Base-by-base conservation (phyloP, 2,329 filamentous ascomycete genomes). In the Epichloe aotearoae region DNA sequence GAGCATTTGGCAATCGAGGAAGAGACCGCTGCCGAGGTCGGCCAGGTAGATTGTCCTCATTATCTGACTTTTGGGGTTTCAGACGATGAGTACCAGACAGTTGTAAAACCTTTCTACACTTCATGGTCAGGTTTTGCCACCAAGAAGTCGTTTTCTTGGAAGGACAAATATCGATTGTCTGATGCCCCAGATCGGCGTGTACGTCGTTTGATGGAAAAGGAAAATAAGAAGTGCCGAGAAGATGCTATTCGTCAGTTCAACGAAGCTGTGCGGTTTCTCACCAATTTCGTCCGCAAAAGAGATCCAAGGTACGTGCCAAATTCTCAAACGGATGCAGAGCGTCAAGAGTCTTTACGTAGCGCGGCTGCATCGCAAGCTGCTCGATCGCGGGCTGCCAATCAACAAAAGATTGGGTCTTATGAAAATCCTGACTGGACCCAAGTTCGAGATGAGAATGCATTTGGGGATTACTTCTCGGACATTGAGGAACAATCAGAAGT, bases 121-220 rank as follows among this genome's bases (percentile, higher is more conserved):
- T 71, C 71, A 1, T 98, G 93, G 93, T 73, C 77, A 40, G 79
- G 79, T 34, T 98, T 97, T 66, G 76, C 83, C 1, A 97, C 93
- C 0, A 77, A 72, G 42, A 97, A 97, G 64, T 81, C 79, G 0
- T 98, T 95, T 64, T 75, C 85, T 1, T 98, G 93, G 91, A 86
- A 84, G 63, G 90, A 98, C 63, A 77, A 80, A 54, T 93, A 94
- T 67, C 78, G 85, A 47, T 75, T 89, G 19, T 84, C 85, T 0
- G 89, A 96, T 59, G 91, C 89, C 1, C 88, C 89, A 1, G 91
- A 98, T 67, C 82, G 93, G 47, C 80, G 84, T 38, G 75, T 88
- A 15, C 82, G 91, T 48, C 80, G 93, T 34, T 61, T 88, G 39
- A 95, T 97, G 83, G 93, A 97, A 63, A 96, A 95, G 66, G 91